Evolutionary conservation across 306 rosid genomes (phyloP), one percentile per base, ranked within the genome.

Genomic region (Prunus davidiana): DNA sequence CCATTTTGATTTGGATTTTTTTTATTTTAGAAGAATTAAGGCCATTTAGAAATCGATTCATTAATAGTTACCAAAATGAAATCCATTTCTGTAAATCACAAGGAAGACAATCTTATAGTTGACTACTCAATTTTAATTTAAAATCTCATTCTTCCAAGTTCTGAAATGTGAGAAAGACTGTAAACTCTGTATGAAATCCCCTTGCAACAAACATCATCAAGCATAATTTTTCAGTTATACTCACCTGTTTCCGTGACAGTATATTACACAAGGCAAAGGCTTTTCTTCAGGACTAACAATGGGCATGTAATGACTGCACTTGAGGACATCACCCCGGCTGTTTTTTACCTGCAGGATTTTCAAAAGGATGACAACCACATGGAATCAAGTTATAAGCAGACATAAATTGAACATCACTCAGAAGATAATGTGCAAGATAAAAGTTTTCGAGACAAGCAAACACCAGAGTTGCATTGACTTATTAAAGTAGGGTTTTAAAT

Each of bases 181-280:
- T 13, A 71, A 56, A 32, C 4, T 13, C 47, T 34, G 66, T 12
- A 56, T 38, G 77, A 65, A 58, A 71, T 47, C 50, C 34, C 25
- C 64, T 61, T 64, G 70, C 72, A 68, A 79, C 12, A 69, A 67
- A 52, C 67, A 81, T 20, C 54, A 56, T 34, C 6, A 65, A 58
- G 56, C 52, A 72, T 69, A 54, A 20, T 46, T 22, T 22, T 75
- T 41, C 56, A 76, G 55, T 56, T 71, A 64, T 50, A 34, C 30
- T 83, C 74, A 92, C 99, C 97, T 95, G 92, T 95, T 95, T 77
- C 99, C 99, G 73, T 95, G 99, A 82, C 97, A 92, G 78, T 95
- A 95, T 79, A 95, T 92, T 57, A 95, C 99, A 27, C 99, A 95
- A 16, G 99, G 99, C 70, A 95, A 82, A 80, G 97, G 89, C 90